Percentiles rank a stretch among this genome's conserved stretches.
These are phyloP conservation scores for Monilinia aucupariae DNA, from an alignment of 2,329 filamentous ascomycete genomes.

Conservation along the genomic window DNA sequence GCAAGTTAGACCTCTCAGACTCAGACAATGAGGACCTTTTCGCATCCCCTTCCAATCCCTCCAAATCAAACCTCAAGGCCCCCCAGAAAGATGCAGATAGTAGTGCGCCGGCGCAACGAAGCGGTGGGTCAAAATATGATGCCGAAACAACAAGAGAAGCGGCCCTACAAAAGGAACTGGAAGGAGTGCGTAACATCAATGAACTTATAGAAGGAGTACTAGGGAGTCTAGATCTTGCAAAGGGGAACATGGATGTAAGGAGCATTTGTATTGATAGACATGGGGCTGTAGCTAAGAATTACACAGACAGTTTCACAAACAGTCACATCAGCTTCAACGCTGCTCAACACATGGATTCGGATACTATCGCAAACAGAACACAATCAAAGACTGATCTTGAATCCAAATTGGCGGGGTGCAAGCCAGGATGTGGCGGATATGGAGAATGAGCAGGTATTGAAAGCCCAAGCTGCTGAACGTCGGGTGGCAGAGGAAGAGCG, in stretches of 20 bases:
- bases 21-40: slow-evolving; percentile 53
- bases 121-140: slow-evolving; percentile 51
- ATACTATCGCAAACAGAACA: slow-evolving; percentile 97
- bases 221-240: slow-evolving; percentile 64
- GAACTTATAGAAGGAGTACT: slow-evolving; percentile 76
- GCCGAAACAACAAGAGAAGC: slow-evolving; percentile 65
- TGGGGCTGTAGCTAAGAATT: slow-evolving; percentile 19
- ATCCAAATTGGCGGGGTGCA: slow-evolving; percentile 84
- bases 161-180: slow-evolving; percentile 70
- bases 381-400: slow-evolving; percentile 85
- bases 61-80: slow-evolving; percentile 28
- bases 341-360: slow-evolving; percentile 92
- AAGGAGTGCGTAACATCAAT: slow-evolving; percentile 81
- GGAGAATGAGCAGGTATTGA: slow-evolving; percentile 70
- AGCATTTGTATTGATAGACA: slow-evolving; percentile 7
- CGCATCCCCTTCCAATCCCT: slow-evolving; percentile 47
- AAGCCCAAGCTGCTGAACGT: slow-evolving; percentile 72
- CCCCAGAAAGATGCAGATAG: slow-evolving; percentile 24
- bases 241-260: slow-evolving; percentile 69
- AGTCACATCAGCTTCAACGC: slow-evolving; percentile 77
- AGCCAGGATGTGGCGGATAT: slow-evolving; percentile 80
- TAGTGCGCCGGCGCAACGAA: slow-evolving; percentile 31
- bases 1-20: slow-evolving; percentile 48
- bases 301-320: slow-evolving; percentile 74
- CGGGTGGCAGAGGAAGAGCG: slow-evolving; percentile 73